Evolutionary conservation across 1,284 basidiomycete species (phyloP), one percentile per base, ranked within the genome.

Genomic region (Leccinum subspadiceum): DNA sequence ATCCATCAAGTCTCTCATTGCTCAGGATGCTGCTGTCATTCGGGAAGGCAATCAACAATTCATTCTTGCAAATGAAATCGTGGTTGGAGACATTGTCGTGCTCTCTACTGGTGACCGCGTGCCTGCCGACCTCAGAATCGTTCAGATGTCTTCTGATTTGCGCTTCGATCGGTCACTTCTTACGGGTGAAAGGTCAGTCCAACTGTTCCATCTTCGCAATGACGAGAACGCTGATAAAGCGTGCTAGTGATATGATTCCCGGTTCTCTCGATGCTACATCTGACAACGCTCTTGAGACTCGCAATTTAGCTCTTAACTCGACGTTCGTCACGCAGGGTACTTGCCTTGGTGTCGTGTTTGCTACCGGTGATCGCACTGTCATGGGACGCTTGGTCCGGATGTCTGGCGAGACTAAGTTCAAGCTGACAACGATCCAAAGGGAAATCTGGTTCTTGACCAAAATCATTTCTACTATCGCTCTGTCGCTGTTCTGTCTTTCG

Each of bases 1-100:
- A 46, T 76, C 72, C 12, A 75, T 74, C 66, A 73, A 69, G 55
- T 68, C 65, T 9, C 62, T 71, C 61, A 86, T 80, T 39, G 76
- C 78, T 8, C 66, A 78, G 1, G 76, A 80, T 37, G 77, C 78
- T 15, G 64, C 73, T 0, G 77, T 79, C 49, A 65, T 79, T 15
- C 70, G 86, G 2, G 88, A 91, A 65, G 86, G 87, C 9, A 79
- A 82, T 56, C 79, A 82, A 29, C 76, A 82, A 37, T 83, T 83
- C 52, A 74, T 90, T 4, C 78, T 86, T 9, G 92, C 92, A 20
- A 89, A 90, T 65, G 88, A 92, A 53, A 83, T 95, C 17, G 87
- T 93, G 0, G 90, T 90, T 0, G 93, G 93, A 8, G 93, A 95
- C 69, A 77, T 94, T 15, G 86, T 94, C 57, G 83, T 83, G 0